Conservation (phyloP, 306 rosid genomes). For the Cicer judaicum region DNA sequence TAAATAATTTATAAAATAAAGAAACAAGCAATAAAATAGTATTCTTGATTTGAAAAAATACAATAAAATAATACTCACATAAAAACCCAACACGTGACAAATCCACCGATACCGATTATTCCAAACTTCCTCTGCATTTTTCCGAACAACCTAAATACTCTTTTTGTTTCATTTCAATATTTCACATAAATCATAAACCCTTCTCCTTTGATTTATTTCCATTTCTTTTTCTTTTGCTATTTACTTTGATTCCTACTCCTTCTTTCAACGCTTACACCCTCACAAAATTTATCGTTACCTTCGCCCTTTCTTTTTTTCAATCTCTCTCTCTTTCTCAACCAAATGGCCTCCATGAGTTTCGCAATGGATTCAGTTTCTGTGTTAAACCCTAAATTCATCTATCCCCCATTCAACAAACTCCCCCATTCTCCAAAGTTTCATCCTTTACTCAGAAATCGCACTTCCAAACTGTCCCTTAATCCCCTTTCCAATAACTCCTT, state of each 20-base stretch:
- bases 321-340: not conserved
- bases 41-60: too few species aligned
- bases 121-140: slow-evolving; percentile 14
- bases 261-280: not conserved
- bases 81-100: not conserved
- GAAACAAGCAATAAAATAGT: too few species aligned
- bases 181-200: slow-evolving; percentile 20
- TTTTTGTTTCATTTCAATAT: slow-evolving; percentile 9
- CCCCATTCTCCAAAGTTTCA: slow-evolving; percentile 49
- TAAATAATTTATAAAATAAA: too few species aligned
- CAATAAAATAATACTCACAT: too few species aligned
- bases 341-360: slow-evolving; percentile 46
- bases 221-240: not conserved
- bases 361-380: slow-evolving; percentile 66
- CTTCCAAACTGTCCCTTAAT: slow-evolving; percentile 40
- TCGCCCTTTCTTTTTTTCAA: slow-evolving; percentile 40
- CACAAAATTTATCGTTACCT: slow-evolving; percentile 38
- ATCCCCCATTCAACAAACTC: slow-evolving; percentile 35
- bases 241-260: not conserved
- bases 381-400: slow-evolving; percentile 62
- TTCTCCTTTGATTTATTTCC: not conserved
- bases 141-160: not conserved
- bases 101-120: slow-evolving; percentile 11
- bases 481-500: slow-evolving; percentile 38
- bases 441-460: slow-evolving; percentile 51